A percentile compares a stretch with the other conserved stretches of the same genome.
Conservation (phyloP, 2,329 filamentous ascomycete genomes). For the Phialophora tarda region DNA sequence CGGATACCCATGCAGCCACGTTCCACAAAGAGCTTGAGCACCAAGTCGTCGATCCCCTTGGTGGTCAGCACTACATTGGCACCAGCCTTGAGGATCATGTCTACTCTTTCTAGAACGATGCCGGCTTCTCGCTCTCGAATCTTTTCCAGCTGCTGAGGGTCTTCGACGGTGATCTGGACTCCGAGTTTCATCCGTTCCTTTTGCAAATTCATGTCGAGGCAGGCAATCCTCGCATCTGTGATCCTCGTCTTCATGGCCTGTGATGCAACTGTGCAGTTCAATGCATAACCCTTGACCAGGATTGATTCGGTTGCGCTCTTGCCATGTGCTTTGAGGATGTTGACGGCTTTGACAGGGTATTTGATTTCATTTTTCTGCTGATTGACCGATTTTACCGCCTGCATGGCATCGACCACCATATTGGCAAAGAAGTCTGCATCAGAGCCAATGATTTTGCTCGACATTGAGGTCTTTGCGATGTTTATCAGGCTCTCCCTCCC, state of each 20-base stretch:
- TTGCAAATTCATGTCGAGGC: slow-evolving; percentile 96
- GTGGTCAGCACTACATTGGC: slow-evolving; percentile 96
- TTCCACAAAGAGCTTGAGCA: slow-evolving; percentile 92
- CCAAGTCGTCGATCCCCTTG: slow-evolving; percentile 97
- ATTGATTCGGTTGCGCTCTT: slow-evolving; percentile 88
- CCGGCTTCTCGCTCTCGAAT: slow-evolving; percentile 91
- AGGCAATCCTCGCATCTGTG: slow-evolving; percentile 92
- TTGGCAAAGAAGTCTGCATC: slow-evolving; percentile 97
- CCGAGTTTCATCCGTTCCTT: slow-evolving; percentile 99
- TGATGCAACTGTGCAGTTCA: slow-evolving; percentile 98
- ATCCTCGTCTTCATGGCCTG: slow-evolving; percentile 97
- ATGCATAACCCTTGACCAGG: slow-evolving; percentile 91
- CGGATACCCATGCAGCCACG: slow-evolving; percentile 93
- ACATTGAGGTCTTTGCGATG: slow-evolving; percentile 99
- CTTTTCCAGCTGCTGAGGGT: slow-evolving; percentile 95
- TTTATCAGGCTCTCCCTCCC: slow-evolving; percentile 88
- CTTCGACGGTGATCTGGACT: slow-evolving; percentile 97
- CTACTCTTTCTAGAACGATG: slow-evolving; percentile 90
- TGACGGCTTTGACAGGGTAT: slow-evolving; percentile 98
- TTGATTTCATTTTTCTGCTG: slow-evolving; percentile 81
- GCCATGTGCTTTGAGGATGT: slow-evolving; percentile 97
- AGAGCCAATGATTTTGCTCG: slow-evolving; percentile 95
- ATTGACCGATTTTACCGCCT: slow-evolving; percentile 91
- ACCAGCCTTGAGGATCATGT: slow-evolving; percentile 96
- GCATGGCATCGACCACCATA: slow-evolving; percentile 96